Base-by-base conservation (phyloP, 495 filamentous ascomycete species). In the Lasiosphaeris hirsuta region DNA sequence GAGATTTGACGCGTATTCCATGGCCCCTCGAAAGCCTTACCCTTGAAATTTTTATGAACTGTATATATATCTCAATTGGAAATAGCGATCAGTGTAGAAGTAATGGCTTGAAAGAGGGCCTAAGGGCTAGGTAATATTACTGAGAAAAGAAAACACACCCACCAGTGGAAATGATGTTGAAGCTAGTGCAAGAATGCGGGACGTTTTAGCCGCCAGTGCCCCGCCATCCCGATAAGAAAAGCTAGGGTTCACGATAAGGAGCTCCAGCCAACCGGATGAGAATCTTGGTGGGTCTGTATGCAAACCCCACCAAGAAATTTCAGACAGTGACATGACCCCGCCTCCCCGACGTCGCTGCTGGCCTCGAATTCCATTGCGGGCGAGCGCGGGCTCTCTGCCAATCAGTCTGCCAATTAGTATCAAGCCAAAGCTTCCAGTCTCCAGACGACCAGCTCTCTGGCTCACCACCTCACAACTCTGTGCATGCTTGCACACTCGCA, bases 291-390 rank as follows among this genome's bases (percentile, higher is more conserved):
- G 46, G 33, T 8, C 19, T 7, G 10, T 11, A 40, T 38, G 34
- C 49, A 39, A 38, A 46, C 53, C 53, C 53, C 53, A 55, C 53
- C 53, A 55, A 46, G 46, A 55, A 55, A 55, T 46, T 55, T 30
- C 23, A 30, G 23, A 30, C 49, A 51, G 49, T 39, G 15, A 33
- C 14, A 47, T 17, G 41, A 55, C 53, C 53, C 53, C 53, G 53
- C 53, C 53, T 47, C 46, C 53, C 23, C 53, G 53, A 19, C 41
- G 30, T 55, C 53, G 53, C 53, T 55, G 53, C 53, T 15, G 42
- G 42, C 30, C 46, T 30, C 23, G 23, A 30, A 30, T 30, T 30
- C 23, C 5, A 30, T 30, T 36, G 30, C 51, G 33, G 30, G 19
- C 14, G 19, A 15, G 19, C 47, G 36, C 34, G 53, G 51, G 57